Evolutionary conservation across 176 grass and related monocot species (phyloP).

Genomic region (Rhipidocladum racemiflorum): DNA sequence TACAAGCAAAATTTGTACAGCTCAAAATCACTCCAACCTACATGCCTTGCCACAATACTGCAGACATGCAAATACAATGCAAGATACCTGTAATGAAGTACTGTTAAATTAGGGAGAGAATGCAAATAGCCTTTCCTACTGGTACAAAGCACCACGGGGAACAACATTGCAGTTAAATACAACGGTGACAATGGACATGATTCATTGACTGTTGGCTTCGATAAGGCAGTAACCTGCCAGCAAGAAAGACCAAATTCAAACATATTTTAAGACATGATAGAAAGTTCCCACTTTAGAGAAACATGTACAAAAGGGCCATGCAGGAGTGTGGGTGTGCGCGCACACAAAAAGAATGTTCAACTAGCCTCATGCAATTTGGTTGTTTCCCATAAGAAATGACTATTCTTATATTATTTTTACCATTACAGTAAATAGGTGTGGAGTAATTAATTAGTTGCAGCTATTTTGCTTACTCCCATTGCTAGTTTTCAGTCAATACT

Average conservation of each 20-base stretch:
- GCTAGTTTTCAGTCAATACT: not conserved
- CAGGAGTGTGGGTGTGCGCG: no score
- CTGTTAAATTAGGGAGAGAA: not conserved
- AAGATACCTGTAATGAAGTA: not conserved
- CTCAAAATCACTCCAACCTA: not conserved
- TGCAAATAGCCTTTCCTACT: not conserved
- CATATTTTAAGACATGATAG: not conserved
- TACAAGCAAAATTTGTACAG: not conserved
- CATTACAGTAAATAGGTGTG: not conserved
- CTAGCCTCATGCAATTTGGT: not conserved
- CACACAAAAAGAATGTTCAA: not conserved
- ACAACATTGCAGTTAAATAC: slow-evolving; percentile 8
- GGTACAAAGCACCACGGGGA: not conserved
- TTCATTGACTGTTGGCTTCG: not conserved
- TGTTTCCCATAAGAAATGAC: not conserved
- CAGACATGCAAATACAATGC: not conserved
- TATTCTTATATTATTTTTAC: not conserved
- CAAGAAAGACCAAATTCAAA: not conserved
- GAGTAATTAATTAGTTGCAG: not conserved
- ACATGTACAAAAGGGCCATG: not conserved
- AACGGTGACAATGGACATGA: not conserved
- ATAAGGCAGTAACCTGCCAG: slow-evolving; percentile 20
- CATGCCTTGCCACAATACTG: not conserved
- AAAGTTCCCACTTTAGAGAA: not conserved
- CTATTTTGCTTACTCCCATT: not conserved